A percentile compares a stretch with the other conserved stretches of the same genome.
phyloP scores from a whole-genome alignment of 257 asterid species.

The Nicotiana attenuata region DNA sequence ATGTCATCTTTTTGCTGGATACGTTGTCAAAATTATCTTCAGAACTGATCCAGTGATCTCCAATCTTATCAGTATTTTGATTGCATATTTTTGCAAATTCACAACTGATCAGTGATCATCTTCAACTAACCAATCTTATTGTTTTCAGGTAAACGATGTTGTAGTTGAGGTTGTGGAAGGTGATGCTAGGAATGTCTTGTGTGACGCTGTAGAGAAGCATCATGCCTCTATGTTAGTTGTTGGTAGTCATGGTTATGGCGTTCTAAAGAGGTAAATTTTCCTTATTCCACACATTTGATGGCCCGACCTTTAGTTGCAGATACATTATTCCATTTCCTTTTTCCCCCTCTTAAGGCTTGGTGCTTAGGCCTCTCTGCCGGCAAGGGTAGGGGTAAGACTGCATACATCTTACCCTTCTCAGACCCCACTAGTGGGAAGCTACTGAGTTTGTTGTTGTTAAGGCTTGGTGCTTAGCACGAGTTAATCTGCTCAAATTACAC shows the following conservation, averaged over 20 bases:
- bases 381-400: too few species aligned
- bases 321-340: not conserved
- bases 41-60: not conserved
- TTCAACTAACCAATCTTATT: not conserved
- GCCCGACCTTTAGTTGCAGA: not conserved
- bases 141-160: slow-evolving; percentile 51
- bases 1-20: not conserved
- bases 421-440: too few species aligned
- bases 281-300: not conserved
- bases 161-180: slow-evolving; percentile 55
- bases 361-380: too few species aligned
- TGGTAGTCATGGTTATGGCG: slow-evolving; percentile 98
- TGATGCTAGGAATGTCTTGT: slow-evolving; percentile 80
- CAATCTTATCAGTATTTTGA: not conserved
- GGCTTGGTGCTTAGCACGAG: not conserved
- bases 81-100: not conserved
- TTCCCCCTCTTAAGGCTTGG: too few species aligned
- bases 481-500: not conserved
- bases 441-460: not conserved
- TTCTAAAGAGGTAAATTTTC: slow-evolving; percentile 60
- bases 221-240: slow-evolving; percentile 69
- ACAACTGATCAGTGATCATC: not conserved
- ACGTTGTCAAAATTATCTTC: not conserved
- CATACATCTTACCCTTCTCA: too few species aligned
- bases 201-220: slow-evolving; percentile 81